phyloP scores from a whole-genome alignment of 2,329 filamentous ascomycete genomes.

The Ascochyta koolunga region DNA sequence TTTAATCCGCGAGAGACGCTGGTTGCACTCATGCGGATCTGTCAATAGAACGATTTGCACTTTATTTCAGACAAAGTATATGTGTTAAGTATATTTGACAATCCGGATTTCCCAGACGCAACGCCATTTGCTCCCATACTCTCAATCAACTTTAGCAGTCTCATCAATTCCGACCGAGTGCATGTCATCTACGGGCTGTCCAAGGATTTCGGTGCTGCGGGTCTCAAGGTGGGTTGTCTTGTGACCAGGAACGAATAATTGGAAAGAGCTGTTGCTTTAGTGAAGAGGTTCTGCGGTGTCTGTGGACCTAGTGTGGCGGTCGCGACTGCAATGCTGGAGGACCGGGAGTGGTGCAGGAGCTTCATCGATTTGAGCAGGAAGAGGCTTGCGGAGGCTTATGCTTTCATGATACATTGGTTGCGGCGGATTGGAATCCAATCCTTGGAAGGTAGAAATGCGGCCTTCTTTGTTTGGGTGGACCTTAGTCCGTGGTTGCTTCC shows the following conservation, averaged over 20 bases:
- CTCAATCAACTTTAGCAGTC: slow-evolving; percentile 29
- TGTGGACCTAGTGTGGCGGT: slow-evolving; percentile 25
- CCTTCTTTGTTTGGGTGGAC: slow-evolving; percentile 64
- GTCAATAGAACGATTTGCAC: slow-evolving; percentile 58
- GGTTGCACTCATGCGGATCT: slow-evolving; percentile 55
- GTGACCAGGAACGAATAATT: slow-evolving; percentile 25
- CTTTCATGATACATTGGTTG: slow-evolving; percentile 21
- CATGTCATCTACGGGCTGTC: slow-evolving; percentile 59
- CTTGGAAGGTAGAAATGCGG: slow-evolving; percentile 58
- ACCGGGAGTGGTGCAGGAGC: slow-evolving; percentile 26
- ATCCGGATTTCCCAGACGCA: slow-evolving; percentile 16
- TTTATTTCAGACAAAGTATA: slow-evolving; percentile 67
- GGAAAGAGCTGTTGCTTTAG: slow-evolving; percentile 25
- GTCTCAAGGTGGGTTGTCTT: slow-evolving; percentile 38
- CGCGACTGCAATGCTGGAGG: slow-evolving; percentile 27
- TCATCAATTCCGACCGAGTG: slow-evolving; percentile 58
- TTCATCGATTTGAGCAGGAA: not conserved
- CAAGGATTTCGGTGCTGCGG: slow-evolving; percentile 61
- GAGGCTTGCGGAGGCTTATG: not conserved
- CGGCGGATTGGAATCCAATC: slow-evolving; percentile 54
- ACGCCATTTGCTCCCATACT: slow-evolving; percentile 29
- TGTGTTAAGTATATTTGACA: slow-evolving; percentile 56
- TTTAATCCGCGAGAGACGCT: slow-evolving; percentile 48
- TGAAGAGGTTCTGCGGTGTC: slow-evolving; percentile 44
- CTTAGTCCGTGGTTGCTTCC: slow-evolving; percentile 38